Percentiles rank a stretch among this genome's conserved stretches.
Conservation (phyloP, 2,329 filamentous ascomycete species). For the Epichloe sp. region DNA sequence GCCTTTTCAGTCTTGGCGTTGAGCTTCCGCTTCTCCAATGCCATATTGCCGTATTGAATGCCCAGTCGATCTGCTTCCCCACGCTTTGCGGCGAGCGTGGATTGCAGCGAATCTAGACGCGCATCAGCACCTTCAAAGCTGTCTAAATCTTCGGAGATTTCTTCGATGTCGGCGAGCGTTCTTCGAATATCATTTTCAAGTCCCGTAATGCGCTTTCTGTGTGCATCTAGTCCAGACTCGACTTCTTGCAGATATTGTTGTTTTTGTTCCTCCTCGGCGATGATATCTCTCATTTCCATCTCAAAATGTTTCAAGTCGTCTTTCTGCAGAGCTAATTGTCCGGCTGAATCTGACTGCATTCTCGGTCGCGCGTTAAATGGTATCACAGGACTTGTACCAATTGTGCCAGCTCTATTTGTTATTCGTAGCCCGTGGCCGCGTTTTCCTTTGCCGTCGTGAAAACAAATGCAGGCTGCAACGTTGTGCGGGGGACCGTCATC, state of each 20-base stretch:
- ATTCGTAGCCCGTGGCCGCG: slow-evolving; percentile 49
- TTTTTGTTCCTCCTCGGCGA: slow-evolving; percentile 32
- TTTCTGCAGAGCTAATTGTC: slow-evolving; percentile 44
- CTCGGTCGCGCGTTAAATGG: slow-evolving; percentile 43
- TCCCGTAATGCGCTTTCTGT: slow-evolving; percentile 17
- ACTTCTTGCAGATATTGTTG: slow-evolving; percentile 36
- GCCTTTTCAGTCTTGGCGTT: slow-evolving; percentile 29
- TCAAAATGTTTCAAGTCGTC: slow-evolving; percentile 40
- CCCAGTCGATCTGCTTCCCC: slow-evolving; percentile 35
- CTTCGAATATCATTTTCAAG: slow-evolving; percentile 44
- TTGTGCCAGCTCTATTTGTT: slow-evolving; percentile 27
- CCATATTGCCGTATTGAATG: slow-evolving; percentile 40
- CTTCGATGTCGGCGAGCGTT: slow-evolving; percentile 44
- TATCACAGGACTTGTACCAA: slow-evolving; percentile 28
- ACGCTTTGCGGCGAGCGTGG: slow-evolving; percentile 43
- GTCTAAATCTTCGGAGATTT: slow-evolving; percentile 45
- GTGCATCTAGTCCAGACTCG: slow-evolving; percentile 31
- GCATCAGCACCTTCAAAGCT: slow-evolving; percentile 55
- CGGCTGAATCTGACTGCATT: slow-evolving; percentile 68
- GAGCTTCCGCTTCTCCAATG: slow-evolving; percentile 33
- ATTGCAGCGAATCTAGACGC: slow-evolving; percentile 44
- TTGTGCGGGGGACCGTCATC: slow-evolving; percentile 49
- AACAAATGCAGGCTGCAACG: slow-evolving; percentile 58
- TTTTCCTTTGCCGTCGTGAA: slow-evolving; percentile 43
- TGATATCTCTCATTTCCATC: slow-evolving; percentile 38